Percentiles rank a stretch among this genome's conserved stretches.
phyloP scores from a whole-genome alignment of 495 filamentous ascomycete species.

The Parachaetomium inaequale region DNA sequence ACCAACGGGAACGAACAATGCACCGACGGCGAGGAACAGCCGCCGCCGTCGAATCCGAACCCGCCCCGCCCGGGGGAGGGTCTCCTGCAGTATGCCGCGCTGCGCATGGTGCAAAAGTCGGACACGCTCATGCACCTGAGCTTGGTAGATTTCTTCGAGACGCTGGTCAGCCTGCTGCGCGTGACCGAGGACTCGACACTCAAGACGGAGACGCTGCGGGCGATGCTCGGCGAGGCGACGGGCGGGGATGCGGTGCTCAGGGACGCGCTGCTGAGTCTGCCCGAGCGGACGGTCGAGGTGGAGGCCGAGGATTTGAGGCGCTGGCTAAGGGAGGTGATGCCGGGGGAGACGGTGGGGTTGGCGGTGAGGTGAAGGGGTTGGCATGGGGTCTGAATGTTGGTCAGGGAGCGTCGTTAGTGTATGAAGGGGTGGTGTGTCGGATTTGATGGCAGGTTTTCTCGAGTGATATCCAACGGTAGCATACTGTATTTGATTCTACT shows the following conservation, averaged over 20 bases:
- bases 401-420: background rate
- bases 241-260: constrained; percentile 39
- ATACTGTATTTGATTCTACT: background rate
- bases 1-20: constrained; percentile 22
- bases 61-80: constrained; percentile 40
- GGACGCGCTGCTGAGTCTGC: constrained; percentile 40
- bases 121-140: constrained; percentile 80
- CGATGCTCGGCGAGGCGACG: constrained; percentile 39
- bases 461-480: background rate
- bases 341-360: constrained; percentile 19
- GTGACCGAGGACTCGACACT: constrained; percentile 38
- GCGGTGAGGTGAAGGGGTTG: constrained; percentile 18
- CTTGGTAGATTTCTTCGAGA: constrained; percentile 70
- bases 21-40: background rate
- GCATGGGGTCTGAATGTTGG: background rate
- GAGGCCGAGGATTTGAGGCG: constrained; percentile 39
- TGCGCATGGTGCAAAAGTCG: constrained; percentile 67
- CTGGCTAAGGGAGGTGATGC: constrained; percentile 40
- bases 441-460: background rate
- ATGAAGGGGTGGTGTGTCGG: background rate
- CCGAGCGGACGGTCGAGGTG: constrained; percentile 43
- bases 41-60: background rate
- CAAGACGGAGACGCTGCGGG: constrained; percentile 41
- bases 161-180: constrained; percentile 55
- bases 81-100: constrained; percentile 69